phyloP scores from a whole-genome alignment of 495 filamentous ascomycete genomes.

The Xylaria palmicola region DNA sequence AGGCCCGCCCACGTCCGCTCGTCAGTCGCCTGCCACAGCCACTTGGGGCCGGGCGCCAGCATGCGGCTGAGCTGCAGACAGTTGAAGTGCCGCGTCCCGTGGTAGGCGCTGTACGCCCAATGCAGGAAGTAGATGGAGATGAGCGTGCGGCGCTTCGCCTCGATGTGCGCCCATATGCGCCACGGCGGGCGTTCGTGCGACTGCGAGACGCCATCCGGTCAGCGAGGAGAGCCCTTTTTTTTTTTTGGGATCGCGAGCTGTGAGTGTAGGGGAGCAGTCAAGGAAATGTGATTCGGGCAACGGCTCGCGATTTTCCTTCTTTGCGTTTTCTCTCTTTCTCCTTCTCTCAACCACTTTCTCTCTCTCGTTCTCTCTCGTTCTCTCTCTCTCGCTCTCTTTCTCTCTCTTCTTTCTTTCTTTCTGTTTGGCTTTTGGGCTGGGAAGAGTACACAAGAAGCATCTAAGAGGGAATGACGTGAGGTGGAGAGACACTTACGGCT shows the following conservation, averaged over 20 bases:
- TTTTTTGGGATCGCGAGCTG: too few relatives aligned
- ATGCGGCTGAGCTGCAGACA: constrained; percentile 40
- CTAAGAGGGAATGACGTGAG: background rate
- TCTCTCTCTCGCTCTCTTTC: too few relatives aligned
- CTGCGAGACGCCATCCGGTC: background rate
- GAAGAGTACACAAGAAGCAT: too few relatives aligned
- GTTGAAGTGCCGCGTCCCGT: constrained; percentile 33
- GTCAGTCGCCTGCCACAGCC: constrained; percentile 39
- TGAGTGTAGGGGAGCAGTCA: too few relatives aligned
- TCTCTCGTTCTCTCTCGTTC: too few relatives aligned
- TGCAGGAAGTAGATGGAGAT: constrained; percentile 37
- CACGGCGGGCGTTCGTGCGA: constrained; percentile 31
- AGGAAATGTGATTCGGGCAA: too few relatives aligned
- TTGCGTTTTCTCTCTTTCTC: too few relatives aligned
- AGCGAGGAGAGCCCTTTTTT: too few relatives aligned
- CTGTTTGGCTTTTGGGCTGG: too few relatives aligned
- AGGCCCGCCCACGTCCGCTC: constrained; percentile 36
- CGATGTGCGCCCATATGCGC: constrained; percentile 40
- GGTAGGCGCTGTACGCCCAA: constrained; percentile 41
- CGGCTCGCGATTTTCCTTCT: too few relatives aligned
- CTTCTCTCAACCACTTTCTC: too few relatives aligned
- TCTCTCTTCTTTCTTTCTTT: too few relatives aligned
- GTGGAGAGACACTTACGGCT: background rate
- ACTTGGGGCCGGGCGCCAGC: constrained; percentile 38
- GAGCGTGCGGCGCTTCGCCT: constrained; percentile 37